phyloP scores from a whole-genome alignment of 257 asterid species.

The Solanum sejunctum region DNA sequence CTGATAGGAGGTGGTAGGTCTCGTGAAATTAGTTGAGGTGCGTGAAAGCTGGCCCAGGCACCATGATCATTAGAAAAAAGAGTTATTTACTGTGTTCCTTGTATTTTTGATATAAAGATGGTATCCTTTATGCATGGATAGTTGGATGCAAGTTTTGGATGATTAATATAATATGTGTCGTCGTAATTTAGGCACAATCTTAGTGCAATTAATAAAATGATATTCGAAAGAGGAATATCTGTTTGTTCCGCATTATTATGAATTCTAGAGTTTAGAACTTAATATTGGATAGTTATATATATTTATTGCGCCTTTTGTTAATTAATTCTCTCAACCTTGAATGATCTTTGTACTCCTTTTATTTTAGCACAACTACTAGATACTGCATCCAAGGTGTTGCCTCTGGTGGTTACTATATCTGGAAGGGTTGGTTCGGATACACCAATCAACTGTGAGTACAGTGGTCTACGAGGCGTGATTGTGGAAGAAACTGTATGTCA shows the following conservation, averaged over 20 bases:
- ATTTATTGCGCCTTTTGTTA: no score
- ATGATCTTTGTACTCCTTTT: background rate
- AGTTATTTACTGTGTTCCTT: background rate
- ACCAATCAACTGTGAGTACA: constrained; percentile 80
- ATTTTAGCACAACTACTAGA: constrained; percentile 69
- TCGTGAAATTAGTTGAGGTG: no score
- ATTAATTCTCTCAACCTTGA: background rate
- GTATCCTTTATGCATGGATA: background rate
- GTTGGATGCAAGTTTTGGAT: background rate
- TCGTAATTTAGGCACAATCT: background rate
- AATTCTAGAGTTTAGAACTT: background rate
- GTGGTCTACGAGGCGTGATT: constrained; percentile 91
- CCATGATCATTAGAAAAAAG: no score
- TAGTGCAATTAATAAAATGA: background rate
- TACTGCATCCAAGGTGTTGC: constrained; percentile 75
- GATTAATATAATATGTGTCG: background rate
- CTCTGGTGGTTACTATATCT: constrained; percentile 75
- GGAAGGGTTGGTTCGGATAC: constrained; percentile 94
- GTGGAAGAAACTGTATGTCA: constrained; percentile 89
- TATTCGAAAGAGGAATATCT: background rate
- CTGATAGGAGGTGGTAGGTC: no score
- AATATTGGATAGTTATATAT: background rate
- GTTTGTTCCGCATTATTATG: background rate
- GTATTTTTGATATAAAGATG: background rate
- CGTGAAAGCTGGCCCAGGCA: no score